Base-by-base conservation (phyloP, 2,329 filamentous ascomycete genomes). In the Diaporthe amygdali region DNA sequence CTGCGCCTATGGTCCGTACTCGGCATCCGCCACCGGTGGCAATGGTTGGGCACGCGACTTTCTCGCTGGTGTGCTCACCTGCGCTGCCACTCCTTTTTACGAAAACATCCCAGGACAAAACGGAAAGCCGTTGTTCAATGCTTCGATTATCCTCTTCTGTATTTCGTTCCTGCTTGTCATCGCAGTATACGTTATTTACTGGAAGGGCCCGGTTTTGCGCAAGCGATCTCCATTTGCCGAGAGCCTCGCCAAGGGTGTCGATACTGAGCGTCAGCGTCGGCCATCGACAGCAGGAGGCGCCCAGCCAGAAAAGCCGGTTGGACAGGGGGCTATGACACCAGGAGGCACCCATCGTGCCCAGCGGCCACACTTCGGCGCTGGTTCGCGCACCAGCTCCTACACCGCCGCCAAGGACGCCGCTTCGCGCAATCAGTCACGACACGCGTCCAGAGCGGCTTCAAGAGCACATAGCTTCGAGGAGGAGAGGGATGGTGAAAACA, bases 11-110 rank as follows among this genome's bases (percentile, higher is more conserved):
- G 93, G 92, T 0, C 89, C 89, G 0, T 94, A 93, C 78, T 89
- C 91, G 2, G 92, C 92, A 1, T 93, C 91, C 0, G 93, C 93
- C 0, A 94, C 92, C 0, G 93, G 92, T 49, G 92, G 92, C 25
- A 94, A 94, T 74, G 93, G 92, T 2, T 94, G 92, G 82, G 87
- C 91, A 3, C 87, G 93, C 74, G 92, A 94, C 77, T 91, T 94
- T 80, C 82, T 94, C 0, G 93, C 92, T 2, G 92, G 93, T 79
- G 85, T 94, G 10, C 87, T 93, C 1, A 92, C 92, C 0, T 84
- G 94, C 63, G 91, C 91, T 17, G 89, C 92, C 0, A 87, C 87
- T 0, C 92, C 92, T 0, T 90, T 91, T 80, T 91, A 90, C 79
- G 77, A 81, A 59, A 89, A 91, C 75, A 90, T 92, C 22, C 82